A percentile compares a stretch with the other conserved stretches of the same genome.
Conservation (phyloP, 129 eudicot genomes). For the Calendula officinalis region DNA sequence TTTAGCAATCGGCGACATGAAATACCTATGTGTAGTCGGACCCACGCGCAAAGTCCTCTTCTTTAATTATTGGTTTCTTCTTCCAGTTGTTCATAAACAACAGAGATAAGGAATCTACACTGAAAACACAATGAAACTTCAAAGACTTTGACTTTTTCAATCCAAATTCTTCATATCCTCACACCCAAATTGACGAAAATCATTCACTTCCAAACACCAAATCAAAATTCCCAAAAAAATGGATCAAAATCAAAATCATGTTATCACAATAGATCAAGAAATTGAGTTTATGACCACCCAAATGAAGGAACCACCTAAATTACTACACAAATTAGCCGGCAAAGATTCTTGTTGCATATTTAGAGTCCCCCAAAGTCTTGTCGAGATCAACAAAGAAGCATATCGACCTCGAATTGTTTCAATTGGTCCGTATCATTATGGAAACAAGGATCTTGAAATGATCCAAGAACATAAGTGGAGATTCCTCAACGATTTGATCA, state of each 20-base stretch:
- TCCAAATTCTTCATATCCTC: slow-evolving; percentile 12
- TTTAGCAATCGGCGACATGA: not conserved
- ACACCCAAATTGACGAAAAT: not conserved
- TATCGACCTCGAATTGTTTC: slow-evolving; percentile 40
- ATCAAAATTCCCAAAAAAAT: not conserved
- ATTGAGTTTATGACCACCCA: slow-evolving; percentile 8
- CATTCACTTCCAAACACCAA: slow-evolving; percentile 13
- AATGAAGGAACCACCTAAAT: slow-evolving; percentile 31
- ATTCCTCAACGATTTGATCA: slow-evolving; percentile 22
- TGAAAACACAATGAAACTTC: slow-evolving; percentile 15
- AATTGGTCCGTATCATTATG: slow-evolving; percentile 39
- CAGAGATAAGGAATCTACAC: slow-evolving; percentile 16
- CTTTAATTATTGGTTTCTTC: slow-evolving; percentile 10
- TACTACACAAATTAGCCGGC: slow-evolving; percentile 34
- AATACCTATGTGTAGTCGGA: not conserved
- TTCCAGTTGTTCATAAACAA: slow-evolving; percentile 12
- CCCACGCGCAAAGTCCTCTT: slow-evolving; percentile 20
- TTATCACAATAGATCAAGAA: slow-evolving; percentile 29
- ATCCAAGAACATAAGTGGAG: slow-evolving; percentile 43
- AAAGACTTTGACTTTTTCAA: slow-evolving; percentile 15
- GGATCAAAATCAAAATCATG: slow-evolving; percentile 18
- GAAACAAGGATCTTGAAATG: slow-evolving; percentile 36
- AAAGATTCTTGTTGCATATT: slow-evolving; percentile 36
- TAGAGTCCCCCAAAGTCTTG: slow-evolving; percentile 41
- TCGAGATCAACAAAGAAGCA: slow-evolving; percentile 33